Percentiles rank a stretch among this genome's conserved stretches.
Evolutionary conservation across 805 yeast species (phyloP).

Genomic region (Wickerhamomyces silvicola): DNA sequence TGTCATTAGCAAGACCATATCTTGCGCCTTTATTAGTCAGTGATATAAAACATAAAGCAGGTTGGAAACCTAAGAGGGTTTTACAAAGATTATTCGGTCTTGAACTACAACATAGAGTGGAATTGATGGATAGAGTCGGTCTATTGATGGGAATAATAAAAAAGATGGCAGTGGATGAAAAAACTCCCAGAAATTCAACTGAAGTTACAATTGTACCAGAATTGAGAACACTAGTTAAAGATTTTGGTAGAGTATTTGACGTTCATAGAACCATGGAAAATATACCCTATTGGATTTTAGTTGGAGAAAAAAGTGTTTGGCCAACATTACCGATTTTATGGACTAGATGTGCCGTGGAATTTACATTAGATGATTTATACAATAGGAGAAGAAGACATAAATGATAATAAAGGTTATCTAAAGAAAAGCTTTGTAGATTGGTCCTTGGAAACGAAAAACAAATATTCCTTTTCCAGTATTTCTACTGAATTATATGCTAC

Average conservation of each 20-base stretch:
- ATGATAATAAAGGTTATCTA: slow-evolving; percentile 22
- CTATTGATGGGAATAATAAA: slow-evolving; percentile 62
- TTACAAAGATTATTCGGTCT: slow-evolving; percentile 38
- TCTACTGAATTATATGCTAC: slow-evolving; percentile 13
- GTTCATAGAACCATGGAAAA: slow-evolving; percentile 77
- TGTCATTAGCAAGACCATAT: slow-evolving; percentile 89
- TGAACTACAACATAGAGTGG: slow-evolving; percentile 81
- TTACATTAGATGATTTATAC: slow-evolving; percentile 73
- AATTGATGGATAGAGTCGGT: slow-evolving; percentile 73
- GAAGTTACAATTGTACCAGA: slow-evolving; percentile 92
- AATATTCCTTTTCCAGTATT: slow-evolving; percentile 55
- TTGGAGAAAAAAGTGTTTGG: slow-evolving; percentile 94
- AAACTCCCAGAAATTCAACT: slow-evolving; percentile 69
- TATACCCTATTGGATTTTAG: slow-evolving; percentile 81
- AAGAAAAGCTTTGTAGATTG: slow-evolving; percentile 32
- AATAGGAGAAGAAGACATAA: slow-evolving; percentile 25
- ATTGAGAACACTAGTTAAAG: slow-evolving; percentile 46
- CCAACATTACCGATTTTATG: slow-evolving; percentile 77
- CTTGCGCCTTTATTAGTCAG: slow-evolving; percentile 83
- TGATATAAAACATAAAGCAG: slow-evolving; percentile 66
- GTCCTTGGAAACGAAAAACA: slow-evolving; percentile 54
- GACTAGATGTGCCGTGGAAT: slow-evolving; percentile 87
- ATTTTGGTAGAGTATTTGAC: slow-evolving; percentile 30
- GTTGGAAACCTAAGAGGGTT: slow-evolving; percentile 30
- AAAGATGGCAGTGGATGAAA: slow-evolving; percentile 81